phyloP scores from a whole-genome alignment of 306 rosid genomes.

The Prunus dulcis region DNA sequence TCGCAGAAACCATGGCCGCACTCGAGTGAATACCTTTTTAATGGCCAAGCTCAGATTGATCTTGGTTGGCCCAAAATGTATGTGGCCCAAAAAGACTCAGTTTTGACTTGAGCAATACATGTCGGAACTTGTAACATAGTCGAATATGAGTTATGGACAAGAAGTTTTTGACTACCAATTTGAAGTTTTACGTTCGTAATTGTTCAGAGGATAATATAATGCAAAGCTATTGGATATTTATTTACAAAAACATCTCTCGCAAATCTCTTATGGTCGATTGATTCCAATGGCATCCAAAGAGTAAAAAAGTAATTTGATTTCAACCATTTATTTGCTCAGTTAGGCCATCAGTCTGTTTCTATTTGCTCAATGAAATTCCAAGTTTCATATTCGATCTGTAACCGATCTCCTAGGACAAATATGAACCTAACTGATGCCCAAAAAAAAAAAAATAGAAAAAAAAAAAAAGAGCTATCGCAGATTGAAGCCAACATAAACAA shows the following conservation, averaged over 20 bases:
- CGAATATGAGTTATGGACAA: constrained; percentile 23
- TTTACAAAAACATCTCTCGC: background rate
- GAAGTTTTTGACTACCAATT: constrained; percentile 8
- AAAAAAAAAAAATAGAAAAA: no score
- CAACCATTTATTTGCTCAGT: background rate
- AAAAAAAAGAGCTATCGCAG: no score
- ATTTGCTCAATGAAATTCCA: no score
- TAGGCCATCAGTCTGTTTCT: background rate
- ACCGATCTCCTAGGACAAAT: no score
- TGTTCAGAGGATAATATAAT: background rate
- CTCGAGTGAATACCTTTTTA: background rate
- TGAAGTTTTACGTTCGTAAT: background rate
- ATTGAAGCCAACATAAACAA: background rate
- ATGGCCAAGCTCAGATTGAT: constrained; percentile 11
- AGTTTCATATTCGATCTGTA: no score
- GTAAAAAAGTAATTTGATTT: background rate
- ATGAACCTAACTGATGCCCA: no score
- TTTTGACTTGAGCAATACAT: constrained; percentile 28
- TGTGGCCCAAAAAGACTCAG: constrained; percentile 18
- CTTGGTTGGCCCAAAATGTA: constrained; percentile 19
- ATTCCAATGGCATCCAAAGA: background rate
- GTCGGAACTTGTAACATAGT: constrained; percentile 37
- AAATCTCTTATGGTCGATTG: background rate
- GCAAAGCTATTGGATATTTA: background rate
- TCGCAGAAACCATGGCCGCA: background rate